A percentile compares a stretch with the other conserved stretches of the same genome.
Conservation (phyloP, 106 monocot species). For the Acorus gramineus region DNA sequence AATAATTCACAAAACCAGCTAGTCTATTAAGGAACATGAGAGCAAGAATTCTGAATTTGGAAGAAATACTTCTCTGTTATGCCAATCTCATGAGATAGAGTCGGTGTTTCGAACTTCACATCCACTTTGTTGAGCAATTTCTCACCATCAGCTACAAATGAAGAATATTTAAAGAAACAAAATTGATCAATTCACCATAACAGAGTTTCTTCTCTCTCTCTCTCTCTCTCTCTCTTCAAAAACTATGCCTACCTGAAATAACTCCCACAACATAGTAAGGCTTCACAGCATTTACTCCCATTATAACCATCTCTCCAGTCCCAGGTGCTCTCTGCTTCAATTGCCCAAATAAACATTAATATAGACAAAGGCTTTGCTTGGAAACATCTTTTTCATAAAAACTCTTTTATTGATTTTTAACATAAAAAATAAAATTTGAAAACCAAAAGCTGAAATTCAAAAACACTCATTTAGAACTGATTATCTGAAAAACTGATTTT, state of each 20-base stretch:
- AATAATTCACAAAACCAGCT: too few species aligned
- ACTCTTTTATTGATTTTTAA: not conserved
- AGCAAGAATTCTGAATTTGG: too few species aligned
- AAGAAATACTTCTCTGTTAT: conserved; percentile 12
- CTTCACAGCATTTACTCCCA: conserved; percentile 5
- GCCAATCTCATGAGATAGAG: conserved; percentile 14
- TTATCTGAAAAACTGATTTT: too few species aligned
- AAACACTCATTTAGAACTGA: too few species aligned
- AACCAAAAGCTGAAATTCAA: not conserved
- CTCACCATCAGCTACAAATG: conserved; percentile 20
- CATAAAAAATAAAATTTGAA: not conserved
- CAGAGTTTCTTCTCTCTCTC: not conserved
- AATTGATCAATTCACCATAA: not conserved
- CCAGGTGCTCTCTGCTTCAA: conserved; percentile 7
- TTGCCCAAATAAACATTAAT: too few species aligned
- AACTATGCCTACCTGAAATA: conserved; percentile 14
- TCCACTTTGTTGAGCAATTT: conserved; percentile 16
- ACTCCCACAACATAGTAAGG: conserved; percentile 14
- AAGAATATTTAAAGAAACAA: not conserved
- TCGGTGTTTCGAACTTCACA: conserved; percentile 11
- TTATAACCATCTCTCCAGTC: conserved; percentile 16
- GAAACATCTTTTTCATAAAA: too few species aligned
- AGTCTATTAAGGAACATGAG: too few species aligned
- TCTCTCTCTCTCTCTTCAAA: not conserved
- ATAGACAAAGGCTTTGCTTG: too few species aligned